Base-by-base conservation (phyloP, 257 asterid genomes). In the Primulina huaijiensis region DNA sequence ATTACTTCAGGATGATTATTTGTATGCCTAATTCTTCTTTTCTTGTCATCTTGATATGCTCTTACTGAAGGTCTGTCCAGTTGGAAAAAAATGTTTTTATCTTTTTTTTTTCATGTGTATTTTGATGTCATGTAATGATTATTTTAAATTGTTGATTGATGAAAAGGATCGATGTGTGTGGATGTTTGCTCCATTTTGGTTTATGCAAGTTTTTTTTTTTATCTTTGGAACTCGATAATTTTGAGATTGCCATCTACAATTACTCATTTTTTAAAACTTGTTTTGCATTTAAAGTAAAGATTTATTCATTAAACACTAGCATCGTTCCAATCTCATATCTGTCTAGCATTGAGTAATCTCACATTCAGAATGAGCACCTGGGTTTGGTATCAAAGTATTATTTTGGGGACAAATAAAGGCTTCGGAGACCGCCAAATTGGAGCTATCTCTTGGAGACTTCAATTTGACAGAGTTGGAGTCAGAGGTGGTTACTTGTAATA, bases 381-480 rank as follows among this genome's bases (percentile, higher is more conserved):
- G 80, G 62, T 79, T 78, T 65, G 78, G 78, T 57, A 75, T 89
- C 70, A 82, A 76, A 62, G 90, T 95, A 67, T 75, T 90, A 71
- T 90, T 87, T 75, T 93, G 97, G 97, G 90, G 89, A 19, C 92
- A 90, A 59, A 90, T 60, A 81, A 86, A 89, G 83, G 80, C 90
- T 1, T 80, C 63, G 46, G 88, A 86, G 75, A 88, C 90, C 37
- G 65, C 87, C 72, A 86, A 83, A 60, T 70, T 70, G 57, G 82
- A 82, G 69, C 79, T 86, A 52, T 70, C 81, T 52, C 82, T 89
- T 62, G 97, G 99, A 67, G 86, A 84, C 66, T 90, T 89, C 86
- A 64, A 72, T 64, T 73, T 87, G 81, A 58, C 75, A n/a, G 89
- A 83, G 53, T 60, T 75, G n/a, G 87, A 74, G 40, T 63, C 76